Evolutionary conservation across 306 rosid genomes (phyloP), one percentile per base, ranked within the genome.

Genomic region (Hippophae rhamnoides): DNA sequence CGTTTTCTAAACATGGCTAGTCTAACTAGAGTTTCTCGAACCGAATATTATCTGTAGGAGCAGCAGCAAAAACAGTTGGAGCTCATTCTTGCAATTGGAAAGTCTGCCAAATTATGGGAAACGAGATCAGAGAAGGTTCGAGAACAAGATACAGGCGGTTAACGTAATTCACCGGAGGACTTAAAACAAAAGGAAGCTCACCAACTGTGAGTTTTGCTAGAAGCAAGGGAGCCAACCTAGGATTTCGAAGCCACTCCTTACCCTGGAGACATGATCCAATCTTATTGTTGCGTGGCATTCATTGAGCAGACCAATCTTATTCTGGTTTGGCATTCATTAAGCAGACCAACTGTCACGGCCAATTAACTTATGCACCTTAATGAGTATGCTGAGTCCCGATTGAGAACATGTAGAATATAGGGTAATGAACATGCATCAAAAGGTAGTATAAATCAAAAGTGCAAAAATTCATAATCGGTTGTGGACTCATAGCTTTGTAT

Each of bases 51-150:
- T 58, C 9, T 74, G 68, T 56, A 90, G 96, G 99, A 83, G 74
- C 99, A 92, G 69, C 96, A 92, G 69, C 85, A 68, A 57, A 92
- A 83, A 64, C 96, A 92, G 61, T 86, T 92, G 43, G 96, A 85
- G 66, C 77, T 92, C 64, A 85, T 92, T 74, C 77, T 92, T 57
- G 93, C 95, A 3, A 73, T 92, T 41, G 93, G 72, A 58, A 89
- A 86, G 75, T 75, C 66, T 13, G 61, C 78, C 60, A 88, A 88
- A 61, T 75, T 84, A 31, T 74, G 81, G 78, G 92, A 83, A 62
- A 76, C 81, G 57, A 83, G 63, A 76, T 78, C 43, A 47, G 73
- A 67, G 45, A 66, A 18, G 12, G 57, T 64, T 42, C 72, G 72
- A 60, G 80, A 65, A 60, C 77, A 56, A 26, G 41, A 62, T 13